A percentile compares a stretch with the other conserved stretches of the same genome.
These are phyloP conservation scores for Malus orientalis DNA, from an alignment of 306 rosid species.

Conservation along the genomic window DNA sequence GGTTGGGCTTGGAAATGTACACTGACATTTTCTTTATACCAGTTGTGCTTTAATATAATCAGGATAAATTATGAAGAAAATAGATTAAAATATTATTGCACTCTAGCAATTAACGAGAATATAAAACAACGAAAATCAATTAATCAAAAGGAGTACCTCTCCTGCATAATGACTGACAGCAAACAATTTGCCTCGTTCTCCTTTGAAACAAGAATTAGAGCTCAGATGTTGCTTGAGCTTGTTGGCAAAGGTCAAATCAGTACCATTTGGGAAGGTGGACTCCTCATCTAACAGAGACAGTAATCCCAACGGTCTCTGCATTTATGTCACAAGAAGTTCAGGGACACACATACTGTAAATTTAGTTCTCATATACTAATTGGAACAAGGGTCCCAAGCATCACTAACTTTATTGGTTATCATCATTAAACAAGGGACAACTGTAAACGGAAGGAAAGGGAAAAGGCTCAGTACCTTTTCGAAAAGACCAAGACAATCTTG, in stretches of 20 bases:
- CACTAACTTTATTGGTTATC: background rate
- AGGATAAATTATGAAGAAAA: background rate
- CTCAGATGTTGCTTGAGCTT: slow-evolving; percentile 92
- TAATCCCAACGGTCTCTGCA: slow-evolving; percentile 96
- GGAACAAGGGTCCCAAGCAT: background rate
- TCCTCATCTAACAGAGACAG: slow-evolving; percentile 91
- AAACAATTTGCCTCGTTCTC: slow-evolving; percentile 84
- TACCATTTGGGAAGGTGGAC: slow-evolving; percentile 96
- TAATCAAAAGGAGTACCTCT: slow-evolving; percentile 61
- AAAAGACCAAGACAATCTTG: slow-evolving; percentile 94
- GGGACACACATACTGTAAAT: slow-evolving; percentile 17
- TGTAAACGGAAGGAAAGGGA: background rate
- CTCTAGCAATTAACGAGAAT: background rate
- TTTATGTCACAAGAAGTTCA: slow-evolving; percentile 13
- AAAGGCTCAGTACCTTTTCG: slow-evolving; percentile 58
- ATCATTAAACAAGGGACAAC: background rate
- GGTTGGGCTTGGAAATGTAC: background rate
- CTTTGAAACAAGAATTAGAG: slow-evolving; percentile 74
- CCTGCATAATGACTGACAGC: slow-evolving; percentile 92
- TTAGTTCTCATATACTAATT: background rate
- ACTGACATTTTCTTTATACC: background rate
- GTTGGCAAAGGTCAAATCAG: slow-evolving; percentile 85
- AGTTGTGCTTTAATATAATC: background rate
- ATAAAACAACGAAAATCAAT: slow-evolving; percentile 4
- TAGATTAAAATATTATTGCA: too few relatives aligned